Conservation (phyloP, 2,329 filamentous ascomycete species). For the Leptographium procerum region DNA sequence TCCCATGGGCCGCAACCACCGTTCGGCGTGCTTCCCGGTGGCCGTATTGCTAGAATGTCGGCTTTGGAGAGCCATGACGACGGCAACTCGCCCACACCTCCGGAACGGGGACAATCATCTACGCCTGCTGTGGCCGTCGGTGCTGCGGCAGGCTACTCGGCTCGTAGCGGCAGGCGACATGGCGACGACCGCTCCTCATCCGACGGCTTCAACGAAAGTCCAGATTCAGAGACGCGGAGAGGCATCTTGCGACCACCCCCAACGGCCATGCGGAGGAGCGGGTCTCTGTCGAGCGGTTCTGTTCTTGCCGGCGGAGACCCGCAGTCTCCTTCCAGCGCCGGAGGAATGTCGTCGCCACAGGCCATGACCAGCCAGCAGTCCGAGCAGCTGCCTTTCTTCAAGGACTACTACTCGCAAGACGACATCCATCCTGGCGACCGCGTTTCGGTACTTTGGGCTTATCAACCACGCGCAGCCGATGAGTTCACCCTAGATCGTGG, state of each 20-base stretch:
- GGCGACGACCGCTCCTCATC: conserved; percentile 54
- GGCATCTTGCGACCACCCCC: conserved; percentile 48
- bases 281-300: conserved; percentile 82
- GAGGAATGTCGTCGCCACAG: conserved; percentile 72
- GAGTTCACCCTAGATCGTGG: conserved; percentile 89
- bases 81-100: conserved; percentile 46
- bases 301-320: conserved; percentile 58
- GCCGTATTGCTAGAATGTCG: conserved; percentile 90
- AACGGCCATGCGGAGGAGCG: conserved; percentile 58
- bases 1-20: conserved; percentile 4
- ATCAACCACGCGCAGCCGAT: conserved; percentile 84
- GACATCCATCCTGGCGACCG: conserved; percentile 87
- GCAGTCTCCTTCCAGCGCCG: conserved; percentile 62
- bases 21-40: conserved; percentile 70
- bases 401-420: conserved; percentile 96
- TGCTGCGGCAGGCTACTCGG: conserved; percentile 21
- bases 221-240: conserved; percentile 50
- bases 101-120: conserved; percentile 26
- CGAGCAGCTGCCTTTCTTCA: conserved; percentile 92
- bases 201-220: conserved; percentile 60
- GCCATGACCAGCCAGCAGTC: conserved; percentile 81
- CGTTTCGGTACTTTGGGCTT: conserved; percentile 90
- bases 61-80: conserved; percentile 61
- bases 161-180: conserved; percentile 27
- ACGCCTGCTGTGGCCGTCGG: conserved; percentile 37